A percentile compares a stretch with the other conserved stretches of the same genome.
Evolutionary conservation across 176 grass and related monocot genomes (phyloP).

Genomic region (Oryza meyeriana): DNA sequence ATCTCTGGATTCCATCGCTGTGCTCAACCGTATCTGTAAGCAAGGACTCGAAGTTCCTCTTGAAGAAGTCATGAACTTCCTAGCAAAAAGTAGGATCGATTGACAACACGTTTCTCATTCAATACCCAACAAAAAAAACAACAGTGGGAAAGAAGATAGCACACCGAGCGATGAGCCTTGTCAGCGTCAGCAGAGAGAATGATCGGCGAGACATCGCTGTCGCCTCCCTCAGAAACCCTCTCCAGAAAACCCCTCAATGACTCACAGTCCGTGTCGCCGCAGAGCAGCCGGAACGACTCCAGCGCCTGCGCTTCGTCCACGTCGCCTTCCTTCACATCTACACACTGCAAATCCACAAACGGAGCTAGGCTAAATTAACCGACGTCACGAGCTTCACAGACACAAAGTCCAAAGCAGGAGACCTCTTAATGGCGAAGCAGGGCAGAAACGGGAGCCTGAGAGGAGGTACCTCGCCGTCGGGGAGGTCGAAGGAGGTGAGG

Average conservation of each 20-base stretch:
- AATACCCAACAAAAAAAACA: not conserved
- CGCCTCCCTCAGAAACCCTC: slow-evolving; percentile 41
- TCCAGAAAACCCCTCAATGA: slow-evolving; percentile 56
- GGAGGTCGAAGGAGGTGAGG: slow-evolving; percentile 85
- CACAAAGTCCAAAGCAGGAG: not conserved
- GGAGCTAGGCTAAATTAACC: not conserved
- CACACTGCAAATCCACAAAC: slow-evolving; percentile 46
- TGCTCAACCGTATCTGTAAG: slow-evolving; percentile 82
- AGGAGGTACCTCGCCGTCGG: slow-evolving; percentile 41
- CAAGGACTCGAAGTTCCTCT: slow-evolving; percentile 84
- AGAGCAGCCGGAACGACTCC: slow-evolving; percentile 62
- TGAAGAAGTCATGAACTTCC: slow-evolving; percentile 95
- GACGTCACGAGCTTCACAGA: not conserved
- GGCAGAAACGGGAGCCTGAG: not conserved
- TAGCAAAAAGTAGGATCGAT: slow-evolving; percentile 31
- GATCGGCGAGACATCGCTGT: slow-evolving; percentile 48
- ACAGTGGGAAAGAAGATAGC: not conserved
- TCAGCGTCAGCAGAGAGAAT: slow-evolving; percentile 70
- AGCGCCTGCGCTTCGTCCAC: slow-evolving; percentile 45
- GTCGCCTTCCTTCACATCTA: slow-evolving; percentile 32
- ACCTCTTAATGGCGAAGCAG: not conserved
- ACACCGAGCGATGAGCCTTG: slow-evolving; percentile 62
- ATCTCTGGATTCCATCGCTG: slow-evolving; percentile 60
- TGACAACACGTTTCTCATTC: not conserved
- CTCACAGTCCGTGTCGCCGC: slow-evolving; percentile 54